These are phyloP conservation scores for Sclerotinia glacialis DNA, from an alignment of 2,329 filamentous ascomycete species.

Conservation along the genomic window DNA sequence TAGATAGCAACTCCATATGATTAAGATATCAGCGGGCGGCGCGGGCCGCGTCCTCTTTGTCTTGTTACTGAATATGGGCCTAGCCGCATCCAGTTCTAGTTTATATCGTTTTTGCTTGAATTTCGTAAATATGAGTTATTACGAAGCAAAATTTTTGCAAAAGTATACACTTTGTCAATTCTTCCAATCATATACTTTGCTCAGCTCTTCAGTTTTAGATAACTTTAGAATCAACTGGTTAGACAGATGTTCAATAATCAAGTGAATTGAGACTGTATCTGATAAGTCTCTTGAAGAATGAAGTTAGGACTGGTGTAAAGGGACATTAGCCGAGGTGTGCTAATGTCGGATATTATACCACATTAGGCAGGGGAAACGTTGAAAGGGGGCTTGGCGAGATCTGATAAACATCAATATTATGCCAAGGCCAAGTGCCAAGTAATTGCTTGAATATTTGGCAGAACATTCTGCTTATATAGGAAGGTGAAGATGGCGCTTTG, in stretches of 20 bases:
- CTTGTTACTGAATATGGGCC: background rate
- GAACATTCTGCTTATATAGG: slow-evolving; percentile 1
- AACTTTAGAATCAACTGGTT: too few species aligned
- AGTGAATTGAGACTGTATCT: background rate
- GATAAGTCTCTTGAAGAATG: slow-evolving; percentile 1
- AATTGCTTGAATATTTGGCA: background rate
- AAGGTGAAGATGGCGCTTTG: slow-evolving; percentile 13
- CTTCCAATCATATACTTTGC: too few species aligned
- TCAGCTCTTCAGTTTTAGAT: too few species aligned
- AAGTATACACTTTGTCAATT: too few species aligned
- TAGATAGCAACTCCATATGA: slow-evolving; percentile 1
- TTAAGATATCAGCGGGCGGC: background rate
- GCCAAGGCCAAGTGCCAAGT: background rate
- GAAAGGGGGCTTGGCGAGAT: slow-evolving; percentile 9
- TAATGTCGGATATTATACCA: slow-evolving; percentile 1
- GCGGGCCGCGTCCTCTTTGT: background rate
- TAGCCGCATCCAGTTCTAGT: too few species aligned
- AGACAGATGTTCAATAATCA: too few species aligned
- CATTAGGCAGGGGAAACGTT: slow-evolving; percentile 5
- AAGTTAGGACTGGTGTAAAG: background rate
- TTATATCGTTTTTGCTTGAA: too few species aligned
- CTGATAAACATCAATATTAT: background rate
- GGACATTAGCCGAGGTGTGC: background rate
- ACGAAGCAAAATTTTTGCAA: too few species aligned
- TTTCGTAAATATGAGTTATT: too few species aligned